A percentile compares a stretch with the other conserved stretches of the same genome.
Evolutionary conservation across 164 flowering plant genomes (phyloP).

Genomic region (Piper betle): DNA sequence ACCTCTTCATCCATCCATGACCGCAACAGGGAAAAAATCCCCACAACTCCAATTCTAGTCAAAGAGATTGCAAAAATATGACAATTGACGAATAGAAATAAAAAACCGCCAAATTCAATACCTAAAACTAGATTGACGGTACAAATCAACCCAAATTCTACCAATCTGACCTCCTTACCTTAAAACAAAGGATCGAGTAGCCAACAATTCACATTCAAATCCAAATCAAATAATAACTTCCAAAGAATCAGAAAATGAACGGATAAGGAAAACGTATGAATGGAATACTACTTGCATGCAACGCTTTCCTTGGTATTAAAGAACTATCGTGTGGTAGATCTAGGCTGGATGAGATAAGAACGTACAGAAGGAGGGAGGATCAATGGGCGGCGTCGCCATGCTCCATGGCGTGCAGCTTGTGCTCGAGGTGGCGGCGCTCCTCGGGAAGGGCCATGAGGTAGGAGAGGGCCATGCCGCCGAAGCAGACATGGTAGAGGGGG

Average conservation of each 20-base stretch:
- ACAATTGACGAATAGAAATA: no score
- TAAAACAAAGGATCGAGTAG: no score
- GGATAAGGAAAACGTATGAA: background rate
- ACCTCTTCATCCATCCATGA: no score
- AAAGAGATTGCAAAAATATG: no score
- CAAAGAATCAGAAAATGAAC: background rate
- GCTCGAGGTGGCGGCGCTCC: conserved; percentile 83
- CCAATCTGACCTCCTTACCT: no score
- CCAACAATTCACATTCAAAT: no score
- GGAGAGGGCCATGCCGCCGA: conserved; percentile 72
- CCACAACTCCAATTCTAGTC: no score
- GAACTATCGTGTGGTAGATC: background rate
- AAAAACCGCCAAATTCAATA: no score
- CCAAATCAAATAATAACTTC: background rate
- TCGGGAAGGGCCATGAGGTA: conserved; percentile 89
- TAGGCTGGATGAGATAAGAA: background rate
- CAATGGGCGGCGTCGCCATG: conserved; percentile 14
- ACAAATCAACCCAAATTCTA: no score
- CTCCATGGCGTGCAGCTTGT: conserved; percentile 57
- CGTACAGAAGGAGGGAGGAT: background rate
- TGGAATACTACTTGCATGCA: background rate
- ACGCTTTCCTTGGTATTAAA: background rate
- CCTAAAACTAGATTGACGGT: no score
- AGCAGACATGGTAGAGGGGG: conserved; percentile 72
- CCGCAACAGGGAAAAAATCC: no score